Conservation (phyloP, 2,329 filamentous ascomycete genomes). For the Neoascochyta sp. region DNA sequence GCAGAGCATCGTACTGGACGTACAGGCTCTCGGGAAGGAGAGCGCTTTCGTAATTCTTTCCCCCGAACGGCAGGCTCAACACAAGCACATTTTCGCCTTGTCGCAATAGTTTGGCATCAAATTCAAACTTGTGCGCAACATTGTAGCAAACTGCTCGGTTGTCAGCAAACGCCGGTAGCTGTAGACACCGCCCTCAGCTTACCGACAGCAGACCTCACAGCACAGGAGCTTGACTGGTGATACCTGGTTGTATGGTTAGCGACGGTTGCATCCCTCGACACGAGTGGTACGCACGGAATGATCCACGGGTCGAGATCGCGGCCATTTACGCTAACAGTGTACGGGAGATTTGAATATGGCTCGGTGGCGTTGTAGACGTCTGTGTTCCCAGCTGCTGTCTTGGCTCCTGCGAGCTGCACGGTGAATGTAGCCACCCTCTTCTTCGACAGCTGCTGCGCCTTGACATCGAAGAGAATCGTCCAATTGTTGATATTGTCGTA, state of each 20-base stretch:
- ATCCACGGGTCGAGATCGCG: conserved; percentile 50
- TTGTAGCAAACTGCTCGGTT: conserved; percentile 53
- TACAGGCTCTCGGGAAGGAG: conserved; percentile 52
- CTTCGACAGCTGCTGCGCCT: conserved; percentile 37
- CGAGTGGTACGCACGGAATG: conserved; percentile 46
- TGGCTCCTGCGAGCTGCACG: conserved; percentile 60
- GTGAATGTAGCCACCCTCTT: conserved; percentile 54
- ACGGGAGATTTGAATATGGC: conserved; percentile 52
- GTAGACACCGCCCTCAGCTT: too few relatives aligned
- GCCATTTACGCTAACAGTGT: conserved; percentile 49
- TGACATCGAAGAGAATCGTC: conserved; percentile 13
- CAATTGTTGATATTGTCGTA: conserved; percentile 39
- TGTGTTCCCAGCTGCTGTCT: conserved; percentile 60
- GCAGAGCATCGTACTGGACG: conserved; percentile 63
- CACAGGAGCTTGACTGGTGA: conserved; percentile 58
- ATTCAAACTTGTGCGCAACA: conserved; percentile 57
- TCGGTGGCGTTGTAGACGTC: conserved; percentile 56
- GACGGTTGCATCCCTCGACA: conserved; percentile 14
- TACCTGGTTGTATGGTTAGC: conserved; percentile 36
- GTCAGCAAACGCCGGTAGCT: neutral
- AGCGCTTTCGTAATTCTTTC: conserved; percentile 56
- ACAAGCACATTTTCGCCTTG: conserved; percentile 55
- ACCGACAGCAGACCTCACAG: conserved; percentile 55
- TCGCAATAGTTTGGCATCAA: conserved; percentile 49
- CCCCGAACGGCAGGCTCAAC: conserved; percentile 57